Base-by-base conservation (phyloP, 2,329 filamentous ascomycete species). In the Colletotrichum graminicola region DNA sequence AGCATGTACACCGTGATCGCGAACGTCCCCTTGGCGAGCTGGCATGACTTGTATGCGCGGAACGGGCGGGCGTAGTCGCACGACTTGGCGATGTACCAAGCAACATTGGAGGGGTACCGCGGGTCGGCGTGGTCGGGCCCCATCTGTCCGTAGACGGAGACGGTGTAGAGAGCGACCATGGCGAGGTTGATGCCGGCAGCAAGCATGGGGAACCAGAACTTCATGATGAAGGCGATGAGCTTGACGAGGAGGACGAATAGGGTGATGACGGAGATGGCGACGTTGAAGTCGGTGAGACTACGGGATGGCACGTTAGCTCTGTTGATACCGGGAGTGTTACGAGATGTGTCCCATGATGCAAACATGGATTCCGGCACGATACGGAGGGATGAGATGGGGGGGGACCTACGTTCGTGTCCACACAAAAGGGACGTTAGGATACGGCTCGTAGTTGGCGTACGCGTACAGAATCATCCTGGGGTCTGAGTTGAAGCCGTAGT, bases 231-330 rank as follows among this genome's bases (percentile, higher is more conserved):
- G 76, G 88, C 85, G 73, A 92, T 88, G 74, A 88, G 85, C 84
- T 94, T 94, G 79, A 87, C 84, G 55, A 95, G 86, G 73, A 94
- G 87, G 78, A 94, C 86, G 84, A 95, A 95, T 79, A 93, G 91
- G 69, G 90, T 91, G 65, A 94, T 84, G 74, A 95, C 88, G 47
- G 92, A 92, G 75, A 94, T 91, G 77, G 91, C 91, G 75, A 94
- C 89, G 77, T 95, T 94, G 82, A 89, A 94, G 75, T 91, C 85
- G 59, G 93, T 94, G 73, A 94, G 84, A 67, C 93, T 95, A 77
- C 39, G n/a, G 10, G n/a, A 2, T 43, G 29, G 59, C 47, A 43
- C 52, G 60, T 74, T 23, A 71, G 55, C n/a, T 64, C 26, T 62
- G 16, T 29, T 21, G 32, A 18, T n/a, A 32, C n/a, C 11, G 32